A percentile compares a stretch with the other conserved stretches of the same genome.
These are phyloP conservation scores for Claviceps sp. DNA, from an alignment of 2,329 filamentous ascomycete genomes.

Conservation along the genomic window DNA sequence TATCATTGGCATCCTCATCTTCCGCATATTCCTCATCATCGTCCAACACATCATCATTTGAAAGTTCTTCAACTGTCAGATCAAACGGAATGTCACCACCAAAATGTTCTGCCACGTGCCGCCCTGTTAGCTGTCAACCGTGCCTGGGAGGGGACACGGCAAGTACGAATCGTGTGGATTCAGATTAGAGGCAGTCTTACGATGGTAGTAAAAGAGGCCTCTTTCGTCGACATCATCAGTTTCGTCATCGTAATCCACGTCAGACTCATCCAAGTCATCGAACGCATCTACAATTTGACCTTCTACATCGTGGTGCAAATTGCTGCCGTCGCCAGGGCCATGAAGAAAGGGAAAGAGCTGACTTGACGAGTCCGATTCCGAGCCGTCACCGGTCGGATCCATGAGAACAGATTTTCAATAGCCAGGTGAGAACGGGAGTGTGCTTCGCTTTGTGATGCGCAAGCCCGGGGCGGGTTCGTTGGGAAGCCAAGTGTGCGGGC, in stretches of 20 bases:
- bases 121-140: background rate
- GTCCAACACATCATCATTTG: slow-evolving; percentile 9
- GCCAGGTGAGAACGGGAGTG: too few relatives aligned
- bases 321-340: slow-evolving; percentile 3
- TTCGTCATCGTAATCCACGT: slow-evolving; percentile 10
- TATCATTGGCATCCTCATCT: slow-evolving; percentile 10
- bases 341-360: background rate
- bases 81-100: slow-evolving; percentile 11
- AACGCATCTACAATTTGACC: slow-evolving; percentile 2
- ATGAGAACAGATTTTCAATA: background rate
- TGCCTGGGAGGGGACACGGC: background rate
- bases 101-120: background rate
- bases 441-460: background rate
- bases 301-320: slow-evolving; percentile 5
- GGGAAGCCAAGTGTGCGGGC: background rate
- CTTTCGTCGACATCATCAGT: slow-evolving; percentile 10
- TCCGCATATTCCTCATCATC: slow-evolving; percentile 6
- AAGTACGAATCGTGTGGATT: background rate
- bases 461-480: background rate
- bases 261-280: slow-evolving; percentile 5
- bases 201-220: slow-evolving; percentile 10
- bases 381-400: background rate
- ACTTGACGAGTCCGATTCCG: background rate
- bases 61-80: slow-evolving; percentile 10
- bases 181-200: background rate